Evolutionary conservation across 495 filamentous ascomycete genomes (phyloP), one percentile per base, ranked within the genome.

Genomic region (Collariella sp.): DNA sequence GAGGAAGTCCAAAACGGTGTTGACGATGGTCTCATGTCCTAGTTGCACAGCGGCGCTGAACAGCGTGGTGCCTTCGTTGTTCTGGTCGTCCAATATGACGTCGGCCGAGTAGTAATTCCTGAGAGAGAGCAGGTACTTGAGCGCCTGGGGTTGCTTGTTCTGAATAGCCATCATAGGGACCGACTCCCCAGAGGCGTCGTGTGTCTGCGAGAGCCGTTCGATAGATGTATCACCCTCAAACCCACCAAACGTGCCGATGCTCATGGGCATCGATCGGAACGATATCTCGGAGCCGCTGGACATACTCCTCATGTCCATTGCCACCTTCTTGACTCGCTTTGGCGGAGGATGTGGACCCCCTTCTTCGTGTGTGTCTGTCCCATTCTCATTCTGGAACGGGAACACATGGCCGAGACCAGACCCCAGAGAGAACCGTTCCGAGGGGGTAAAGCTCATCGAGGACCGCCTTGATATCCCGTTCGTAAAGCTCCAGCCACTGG

Each of bases 81-180:
- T 91, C 18, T 77, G 80, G 66, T 99, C 94, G 45, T 87, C 83
- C 5, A 96, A 72, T 22, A 97, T 75, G 50, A 80, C 70, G 3
- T 80, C 71, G 4, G 79, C 59, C 0, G 89, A 77, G 64, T 83
- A 95, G 64, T 86, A 88, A 47, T 88, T 79, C 36, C 79, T 72
- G 11, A 96, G 69, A 24, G 79, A 83, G 9, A 99, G 70, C 5
- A 99, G 76, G 67, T 95, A 96, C 24, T 71, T 78, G 22, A 99
- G 65, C 26, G 81, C 82, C 40, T 85, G 79, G 7, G 77, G 70
- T 50, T 85, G 85, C 24, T 81, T 77, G 50, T 83, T 79, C 61
- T 96, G 89, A 31, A 96, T 79, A 7, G 91, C 89, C 90, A 99
- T 97, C 94, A 97, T 99, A 15, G 83, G 78, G 18, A 96, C 79